Percentiles rank a stretch among this genome's conserved stretches.
These are phyloP conservation scores for Wickerhamiella spandovensis DNA, from an alignment of 805 yeast species.

Conservation along the genomic window DNA sequence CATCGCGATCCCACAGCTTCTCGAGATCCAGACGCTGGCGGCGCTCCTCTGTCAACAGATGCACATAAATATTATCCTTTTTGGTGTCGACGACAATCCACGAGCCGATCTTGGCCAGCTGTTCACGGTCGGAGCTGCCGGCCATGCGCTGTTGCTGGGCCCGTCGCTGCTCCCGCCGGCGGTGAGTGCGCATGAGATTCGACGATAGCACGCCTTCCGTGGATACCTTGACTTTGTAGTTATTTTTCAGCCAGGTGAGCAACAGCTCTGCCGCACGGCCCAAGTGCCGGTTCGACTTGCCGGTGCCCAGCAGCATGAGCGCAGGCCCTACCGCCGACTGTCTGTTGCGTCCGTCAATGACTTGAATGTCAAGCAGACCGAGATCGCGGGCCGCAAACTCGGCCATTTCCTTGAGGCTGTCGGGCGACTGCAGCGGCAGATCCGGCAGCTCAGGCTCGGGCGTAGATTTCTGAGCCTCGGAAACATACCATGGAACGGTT, in stretches of 20 bases:
- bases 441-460: slow-evolving; percentile 32
- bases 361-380: slow-evolving; percentile 48
- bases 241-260: slow-evolving; percentile 43
- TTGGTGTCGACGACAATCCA: slow-evolving; percentile 75
- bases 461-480: slow-evolving; percentile 21
- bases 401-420: slow-evolving; percentile 32
- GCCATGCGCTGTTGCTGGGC: slow-evolving; percentile 34
- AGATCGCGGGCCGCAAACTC: slow-evolving; percentile 40
- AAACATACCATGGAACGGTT: slow-evolving; percentile 45
- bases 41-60: slow-evolving; percentile 58
- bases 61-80: slow-evolving; percentile 51
- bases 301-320: slow-evolving; percentile 54
- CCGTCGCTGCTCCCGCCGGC: slow-evolving; percentile 38
- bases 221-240: slow-evolving; percentile 32
- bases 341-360: slow-evolving; percentile 44
- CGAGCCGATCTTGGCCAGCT: slow-evolving; percentile 36
- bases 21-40: slow-evolving; percentile 60
- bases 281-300: slow-evolving; percentile 64
- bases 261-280: slow-evolving; percentile 55
- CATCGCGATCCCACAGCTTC: slow-evolving; percentile 32
- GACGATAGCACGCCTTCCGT: slow-evolving; percentile 63
- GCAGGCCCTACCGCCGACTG: slow-evolving; percentile 29
- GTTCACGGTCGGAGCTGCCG: slow-evolving; percentile 11
- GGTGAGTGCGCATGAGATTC: slow-evolving; percentile 38
- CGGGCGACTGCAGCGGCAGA: slow-evolving; percentile 49